A percentile compares a stretch with the other conserved stretches of the same genome.
These are phyloP conservation scores for Leccinum incarnatum DNA, from an alignment of 768 basidiomycete species.

Conservation along the genomic window DNA sequence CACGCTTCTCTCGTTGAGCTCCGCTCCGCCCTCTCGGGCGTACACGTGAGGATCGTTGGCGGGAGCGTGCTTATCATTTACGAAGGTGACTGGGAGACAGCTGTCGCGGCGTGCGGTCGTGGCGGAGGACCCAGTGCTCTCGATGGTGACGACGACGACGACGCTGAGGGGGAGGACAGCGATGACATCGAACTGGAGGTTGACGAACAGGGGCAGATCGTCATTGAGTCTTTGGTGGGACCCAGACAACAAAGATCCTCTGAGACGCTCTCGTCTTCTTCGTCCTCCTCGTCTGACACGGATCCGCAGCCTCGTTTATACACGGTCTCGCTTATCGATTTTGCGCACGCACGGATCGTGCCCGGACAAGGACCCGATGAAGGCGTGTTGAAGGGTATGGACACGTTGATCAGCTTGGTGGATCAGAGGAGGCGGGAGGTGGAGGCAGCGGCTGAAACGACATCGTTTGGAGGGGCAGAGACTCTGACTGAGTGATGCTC, in stretches of 20 bases:
- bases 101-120: slow-evolving; percentile 31
- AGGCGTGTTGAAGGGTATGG: slow-evolving; percentile 72
- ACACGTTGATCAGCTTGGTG: slow-evolving; percentile 61
- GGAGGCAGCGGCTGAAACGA: background rate
- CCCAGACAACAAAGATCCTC: background rate
- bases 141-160: slow-evolving; percentile 34
- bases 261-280: slow-evolving; percentile 30
- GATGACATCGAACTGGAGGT: slow-evolving; percentile 39
- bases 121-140: slow-evolving; percentile 29
- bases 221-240: slow-evolving; percentile 19
- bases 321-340: slow-evolving; percentile 84
- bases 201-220: slow-evolving; percentile 26
- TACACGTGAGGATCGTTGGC: slow-evolving; percentile 81
- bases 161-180: slow-evolving; percentile 33
- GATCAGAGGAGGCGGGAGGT: slow-evolving; percentile 54
- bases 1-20: slow-evolving; percentile 53
- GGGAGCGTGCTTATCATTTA: slow-evolving; percentile 81
- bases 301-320: slow-evolving; percentile 32
- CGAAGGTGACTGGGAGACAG: slow-evolving; percentile 54
- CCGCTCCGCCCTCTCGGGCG: slow-evolving; percentile 41
- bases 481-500: background rate
- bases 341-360: slow-evolving; percentile 77
- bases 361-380: slow-evolving; percentile 75
- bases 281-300: slow-evolving; percentile 39
- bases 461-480: background rate